These are phyloP conservation scores for Suhomyces prunicola DNA, from an alignment of 805 yeast species.

Conservation along the genomic window DNA sequence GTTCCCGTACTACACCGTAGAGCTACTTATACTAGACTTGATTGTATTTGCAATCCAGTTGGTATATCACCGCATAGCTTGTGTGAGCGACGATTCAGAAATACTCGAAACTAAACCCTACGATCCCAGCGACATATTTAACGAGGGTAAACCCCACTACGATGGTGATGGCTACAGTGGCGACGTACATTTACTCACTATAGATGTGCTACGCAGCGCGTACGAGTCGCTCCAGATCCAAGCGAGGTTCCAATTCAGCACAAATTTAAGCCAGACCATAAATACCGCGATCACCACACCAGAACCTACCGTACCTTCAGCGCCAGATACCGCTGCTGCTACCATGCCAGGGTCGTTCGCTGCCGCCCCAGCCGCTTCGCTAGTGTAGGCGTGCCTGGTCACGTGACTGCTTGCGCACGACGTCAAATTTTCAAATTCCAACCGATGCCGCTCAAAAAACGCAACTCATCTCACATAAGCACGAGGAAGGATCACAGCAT, in stretches of 20 bases:
- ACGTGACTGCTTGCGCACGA: neutral
- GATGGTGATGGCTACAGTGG: slow-evolving; percentile 40
- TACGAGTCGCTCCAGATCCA: slow-evolving; percentile 7
- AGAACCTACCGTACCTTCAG: neutral
- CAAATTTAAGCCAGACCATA: neutral
- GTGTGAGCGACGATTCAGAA: slow-evolving; percentile 29
- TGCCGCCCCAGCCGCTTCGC: neutral
- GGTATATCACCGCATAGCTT: slow-evolving; percentile 31
- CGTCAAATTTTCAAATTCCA: neutral
- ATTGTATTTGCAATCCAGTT: slow-evolving; percentile 26
- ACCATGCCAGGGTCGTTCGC: neutral
- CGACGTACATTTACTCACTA: slow-evolving; percentile 27
- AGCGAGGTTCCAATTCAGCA: neutral
- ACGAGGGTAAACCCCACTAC: slow-evolving; percentile 11
- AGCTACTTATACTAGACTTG: slow-evolving; percentile 26
- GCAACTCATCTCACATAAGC: slow-evolving; percentile 1
- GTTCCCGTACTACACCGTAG: slow-evolving; percentile 22
- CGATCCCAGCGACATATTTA: slow-evolving; percentile 3
- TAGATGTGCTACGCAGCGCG: slow-evolving; percentile 21
- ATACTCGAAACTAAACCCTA: slow-evolving; percentile 16
- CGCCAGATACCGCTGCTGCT: neutral
- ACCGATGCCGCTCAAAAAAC: neutral
- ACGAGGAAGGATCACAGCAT: slow-evolving; percentile 10
- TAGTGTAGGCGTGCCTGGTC: neutral
- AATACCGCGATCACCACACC: neutral